Evolutionary conservation across 2,329 filamentous ascomycete species (phyloP), one percentile per base, ranked within the genome.

Genomic region (Colletotrichum lini): DNA sequence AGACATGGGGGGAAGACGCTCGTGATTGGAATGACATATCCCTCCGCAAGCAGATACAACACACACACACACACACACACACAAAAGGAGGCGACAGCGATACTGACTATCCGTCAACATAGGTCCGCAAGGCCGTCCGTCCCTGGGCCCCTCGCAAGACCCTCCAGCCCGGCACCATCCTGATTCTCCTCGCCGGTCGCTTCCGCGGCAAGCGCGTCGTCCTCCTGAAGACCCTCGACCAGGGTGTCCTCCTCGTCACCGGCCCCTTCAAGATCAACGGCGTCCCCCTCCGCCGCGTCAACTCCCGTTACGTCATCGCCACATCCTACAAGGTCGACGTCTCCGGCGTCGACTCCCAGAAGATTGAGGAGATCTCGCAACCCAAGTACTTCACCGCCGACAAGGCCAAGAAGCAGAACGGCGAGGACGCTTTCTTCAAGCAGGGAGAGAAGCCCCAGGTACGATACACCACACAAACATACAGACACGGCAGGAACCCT

Each of bases 201-300:
- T 99, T 98, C 94, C 96, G 96, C 82, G 96, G 96, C 91, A 99
- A 99, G 95, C 96, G 96, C 85, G 96, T 99, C 82, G 90, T 99
- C 82, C 95, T 98, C 88, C 93, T 99, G 85, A 98, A 98, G 92
- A 91, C 93, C 87, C 95, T 99, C 83, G 90, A 94, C 83, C 94
- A 98, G 89, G 96, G 96, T 88, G 94, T 98, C 78, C 95, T 99
- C 85, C 94, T 99, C 85, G 95, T 99, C 82, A 99, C 96, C 84
- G 96, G 96, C 81, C 96, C 96, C 84, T 99, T 98, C 94, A 99
- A 98, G 93, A 93, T 99, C 89, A 99, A 99, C 90, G 96, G 96
- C 86, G 96, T 99, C 78, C 96, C 96, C 79, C 93, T 99, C 82
- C 93, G 96, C 88, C 92, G 94, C 85, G 94, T 97, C 84, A 97